A percentile compares a stretch with the other conserved stretches of the same genome.
These are phyloP conservation scores for Aureobasidium sp. DNA, from an alignment of 2,329 filamentous ascomycete species.

Conservation along the genomic window DNA sequence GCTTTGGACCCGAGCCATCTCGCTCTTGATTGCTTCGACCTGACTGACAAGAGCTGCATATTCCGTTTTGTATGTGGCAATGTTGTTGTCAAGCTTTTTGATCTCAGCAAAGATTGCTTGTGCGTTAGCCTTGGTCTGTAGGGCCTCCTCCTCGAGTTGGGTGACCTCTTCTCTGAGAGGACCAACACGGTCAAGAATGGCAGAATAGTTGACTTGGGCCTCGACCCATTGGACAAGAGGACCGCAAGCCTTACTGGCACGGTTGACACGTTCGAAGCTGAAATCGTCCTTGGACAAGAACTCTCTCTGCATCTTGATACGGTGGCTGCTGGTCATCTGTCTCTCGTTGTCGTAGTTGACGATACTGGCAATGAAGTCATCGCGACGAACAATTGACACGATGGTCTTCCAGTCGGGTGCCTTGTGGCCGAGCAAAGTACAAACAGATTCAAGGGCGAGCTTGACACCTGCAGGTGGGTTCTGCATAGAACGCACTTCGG, in stretches of 20 bases:
- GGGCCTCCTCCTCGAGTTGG: constrained; percentile 76
- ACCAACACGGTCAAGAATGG: constrained; percentile 88
- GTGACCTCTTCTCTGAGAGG: constrained; percentile 85
- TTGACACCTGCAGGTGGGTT: constrained; percentile 87
- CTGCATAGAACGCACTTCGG: constrained; percentile 94
- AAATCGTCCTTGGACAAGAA: constrained; percentile 92
- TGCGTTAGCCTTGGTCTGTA: constrained; percentile 89
- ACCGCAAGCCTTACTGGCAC: constrained; percentile 92
- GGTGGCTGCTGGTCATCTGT: constrained; percentile 79
- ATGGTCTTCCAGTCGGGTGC: constrained; percentile 87
- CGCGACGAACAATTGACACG: constrained; percentile 76
- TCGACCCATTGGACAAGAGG: constrained; percentile 95
- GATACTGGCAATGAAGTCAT: constrained; percentile 97
- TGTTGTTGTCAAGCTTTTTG: constrained; percentile 74
- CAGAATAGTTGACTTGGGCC: constrained; percentile 96
- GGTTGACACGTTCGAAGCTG: constrained; percentile 91
- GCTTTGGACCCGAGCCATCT: constrained; percentile 94
- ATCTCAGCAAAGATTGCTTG: constrained; percentile 88
- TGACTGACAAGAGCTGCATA: constrained; percentile 95
- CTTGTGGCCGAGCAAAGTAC: constrained; percentile 85
- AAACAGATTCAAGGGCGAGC: constrained; percentile 91
- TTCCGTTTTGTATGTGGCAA: constrained; percentile 90
- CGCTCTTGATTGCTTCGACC: constrained; percentile 91
- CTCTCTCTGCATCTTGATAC: constrained; percentile 85
- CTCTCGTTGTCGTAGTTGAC: constrained; percentile 93